Evolutionary conservation across 1,284 basidiomycete genomes (phyloP).

Genomic region (Phlebopus sp.): DNA sequence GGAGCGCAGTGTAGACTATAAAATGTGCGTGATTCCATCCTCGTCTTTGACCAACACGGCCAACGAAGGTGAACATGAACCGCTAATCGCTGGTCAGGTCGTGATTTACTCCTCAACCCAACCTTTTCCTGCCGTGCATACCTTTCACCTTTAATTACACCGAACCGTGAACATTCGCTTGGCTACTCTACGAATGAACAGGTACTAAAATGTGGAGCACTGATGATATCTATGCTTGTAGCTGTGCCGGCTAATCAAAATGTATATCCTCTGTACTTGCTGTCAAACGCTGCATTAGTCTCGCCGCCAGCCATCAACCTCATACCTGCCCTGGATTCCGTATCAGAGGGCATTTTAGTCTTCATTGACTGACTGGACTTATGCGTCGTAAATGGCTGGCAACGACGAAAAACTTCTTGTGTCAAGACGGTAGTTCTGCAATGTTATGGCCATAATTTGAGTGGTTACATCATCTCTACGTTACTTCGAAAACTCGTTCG

Average conservation of each 20-base stretch:
- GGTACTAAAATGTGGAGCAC: constrained; percentile 24
- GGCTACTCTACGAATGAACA: constrained; percentile 16
- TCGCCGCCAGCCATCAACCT: neutral
- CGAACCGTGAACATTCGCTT: neutral
- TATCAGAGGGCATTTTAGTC: too few species aligned
- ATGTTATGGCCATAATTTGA: too few species aligned
- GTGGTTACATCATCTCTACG: too few species aligned
- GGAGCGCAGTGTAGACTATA: constrained; percentile 55
- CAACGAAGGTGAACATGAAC: constrained; percentile 51
- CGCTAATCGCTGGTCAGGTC: constrained; percentile 76
- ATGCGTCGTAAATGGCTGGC: too few species aligned
- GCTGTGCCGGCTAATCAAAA: neutral
- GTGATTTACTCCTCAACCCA: constrained; percentile 33
- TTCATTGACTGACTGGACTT: too few species aligned
- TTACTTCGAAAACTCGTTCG: constrained; percentile 12
- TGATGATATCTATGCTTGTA: constrained; percentile 7
- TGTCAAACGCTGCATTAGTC: neutral
- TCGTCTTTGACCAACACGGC: constrained; percentile 10
- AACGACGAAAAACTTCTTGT: too few species aligned
- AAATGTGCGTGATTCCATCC: constrained; percentile 66
- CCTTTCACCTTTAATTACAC: neutral
- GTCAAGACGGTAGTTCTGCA: too few species aligned
- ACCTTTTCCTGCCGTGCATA: constrained; percentile 8
- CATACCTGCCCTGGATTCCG: too few species aligned
- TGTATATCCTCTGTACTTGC: neutral